Base-by-base conservation (phyloP, 176 grass and related monocot species). In the Cenchrus fungigraminus region DNA sequence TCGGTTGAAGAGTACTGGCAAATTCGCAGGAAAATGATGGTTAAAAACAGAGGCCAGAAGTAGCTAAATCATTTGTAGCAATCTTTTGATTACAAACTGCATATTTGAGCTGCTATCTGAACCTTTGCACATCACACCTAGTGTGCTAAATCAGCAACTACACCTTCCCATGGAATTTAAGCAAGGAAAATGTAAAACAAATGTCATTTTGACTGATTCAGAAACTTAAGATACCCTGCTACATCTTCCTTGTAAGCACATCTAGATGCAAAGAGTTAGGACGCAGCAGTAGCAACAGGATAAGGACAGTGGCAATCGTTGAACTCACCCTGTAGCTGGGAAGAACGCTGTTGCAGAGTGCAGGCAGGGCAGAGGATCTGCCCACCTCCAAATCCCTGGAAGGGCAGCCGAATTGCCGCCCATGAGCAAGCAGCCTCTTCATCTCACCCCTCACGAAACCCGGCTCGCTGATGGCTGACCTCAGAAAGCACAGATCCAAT, bases 341-440 rank as follows among this genome's bases (percentile, higher is more conserved):
- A 13, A 61, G 11, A 74, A 12, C 44, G 16, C 49, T 28, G 68
- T 22, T 87, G 74, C 68, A 73, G 4, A 83, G 40, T 2, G 59
- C 58, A 61, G 84, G 80, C 5, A 68, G 8, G 12, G n/a, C 53
- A 3, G 68, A 22, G 25, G 75, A 34, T 47, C 20, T 66, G 22
- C 12, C 62, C 46, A 7, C 31, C 44, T 69, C 20, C 52, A 74
- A 47, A 1, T 11, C 25, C 53, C 31, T 66, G 68, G 53, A 70
- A 65, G 75, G 34, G 14, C 3, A 54, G 9, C 12, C 68, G 13
- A 79, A 40, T 40, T 40, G 25, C 1, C n/a, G 68, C 61, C 74
- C 53, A 70, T 62, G 85, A 80, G 54, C 85, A 75, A 91, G 80
- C 11, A 91, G 22, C 80, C 89, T 70, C 89, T 87, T 87, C 85